Evolutionary conservation across 2,329 filamentous ascomycete species (phyloP), one percentile per base, ranked within the genome.

Genomic region (Pseudophaeomoniella oleicola): DNA sequence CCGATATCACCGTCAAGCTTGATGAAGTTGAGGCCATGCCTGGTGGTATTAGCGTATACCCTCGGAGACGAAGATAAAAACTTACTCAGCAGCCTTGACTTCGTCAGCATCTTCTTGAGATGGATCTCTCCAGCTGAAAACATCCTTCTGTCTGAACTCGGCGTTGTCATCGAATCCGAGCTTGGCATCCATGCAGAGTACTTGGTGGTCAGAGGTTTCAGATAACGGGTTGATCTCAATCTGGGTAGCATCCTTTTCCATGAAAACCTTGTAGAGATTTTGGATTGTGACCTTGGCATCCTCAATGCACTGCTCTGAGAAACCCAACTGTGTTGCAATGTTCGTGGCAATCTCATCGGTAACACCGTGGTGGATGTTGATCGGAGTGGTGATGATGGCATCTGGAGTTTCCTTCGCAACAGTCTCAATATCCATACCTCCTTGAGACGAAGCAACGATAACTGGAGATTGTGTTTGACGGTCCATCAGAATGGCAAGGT

Each of bases 161-260:
- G 90, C 90, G 61, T 98, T 98, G 73, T 98, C 90, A 60, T 98
- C 90, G 60, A 98, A 98, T 56, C 78, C 81, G 53, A 98, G 84
- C 72, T 98, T 98, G 63, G 90, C 90, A 60, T 98, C 90, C 90
- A 98, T 98, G 67, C 86, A 92, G 55, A 98, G 75, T 39, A 98
- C 90, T 68, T 94, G 75, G 74, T 96, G 88, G 66, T 98, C 90
- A 37, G 83, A 92, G 44, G 90, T 98, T 74, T 98, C 90, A 37
- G 86, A 93, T 34, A 98, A 77, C 44, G 90, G 90, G 75, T 98
- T 98, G 71, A 98, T 98, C 70, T 98, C 90, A 56, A 98, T 96
- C 70, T 98, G 90, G 43, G 90, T 98, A 40, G 88, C 84, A 64
- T 98, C 90, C 69, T 85, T 92, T 71, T 98, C 90, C 69, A 81